These are phyloP conservation scores for Cladosporium colombiae DNA, from an alignment of 2,329 filamentous ascomycete genomes.

Conservation along the genomic window DNA sequence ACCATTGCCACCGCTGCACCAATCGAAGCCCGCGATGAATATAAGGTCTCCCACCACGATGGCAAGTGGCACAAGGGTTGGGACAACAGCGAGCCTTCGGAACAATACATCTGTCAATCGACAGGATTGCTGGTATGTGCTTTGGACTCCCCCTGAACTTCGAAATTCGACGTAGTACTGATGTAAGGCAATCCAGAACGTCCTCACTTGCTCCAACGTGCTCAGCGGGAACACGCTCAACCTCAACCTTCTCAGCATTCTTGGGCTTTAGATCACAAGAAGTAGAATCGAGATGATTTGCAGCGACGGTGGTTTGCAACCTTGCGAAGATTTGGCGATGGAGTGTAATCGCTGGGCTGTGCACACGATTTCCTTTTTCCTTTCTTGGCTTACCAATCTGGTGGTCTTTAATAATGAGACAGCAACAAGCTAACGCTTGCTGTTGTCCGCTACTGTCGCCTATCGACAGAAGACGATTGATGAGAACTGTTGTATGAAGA, in stretches of 20 bases:
- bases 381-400: neutral
- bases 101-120: neutral
- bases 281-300: neutral
- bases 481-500: neutral
- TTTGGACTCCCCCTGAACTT: neutral
- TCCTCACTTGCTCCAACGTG: neutral
- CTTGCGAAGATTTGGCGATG: neutral
- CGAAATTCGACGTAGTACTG: neutral
- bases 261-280: neutral
- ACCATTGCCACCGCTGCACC: neutral
- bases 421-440: neutral
- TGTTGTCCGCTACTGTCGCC: neutral
- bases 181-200: neutral
- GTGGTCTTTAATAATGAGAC: neutral
- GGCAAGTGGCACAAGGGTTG: neutral
- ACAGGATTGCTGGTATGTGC: neutral
- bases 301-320: neutral
- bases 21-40: neutral
- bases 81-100: neutral
- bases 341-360: neutral
- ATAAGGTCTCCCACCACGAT: neutral
- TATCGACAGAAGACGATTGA: neutral
- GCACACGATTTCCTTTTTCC: neutral
- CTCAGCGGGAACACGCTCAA: constrained; percentile 4
- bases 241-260: neutral